These are phyloP conservation scores for barrel medic (Medicago truncatula) DNA, from an alignment of 306 rosid species.

Conservation along the genomic window DNA sequence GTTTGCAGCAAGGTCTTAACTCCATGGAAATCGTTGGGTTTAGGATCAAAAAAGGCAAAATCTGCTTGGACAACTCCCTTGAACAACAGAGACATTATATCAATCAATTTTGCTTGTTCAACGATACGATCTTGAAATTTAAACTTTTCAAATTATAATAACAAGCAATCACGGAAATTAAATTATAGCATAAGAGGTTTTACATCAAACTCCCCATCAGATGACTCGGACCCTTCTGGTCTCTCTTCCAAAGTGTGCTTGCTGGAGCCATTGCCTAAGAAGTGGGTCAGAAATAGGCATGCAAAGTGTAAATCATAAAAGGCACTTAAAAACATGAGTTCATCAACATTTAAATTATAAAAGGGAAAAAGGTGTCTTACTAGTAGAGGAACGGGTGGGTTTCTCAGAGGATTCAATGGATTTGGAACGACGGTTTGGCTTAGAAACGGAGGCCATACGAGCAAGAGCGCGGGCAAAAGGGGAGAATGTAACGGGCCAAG, in stretches of 20 bases:
- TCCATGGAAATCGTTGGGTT: slow-evolving; percentile 82
- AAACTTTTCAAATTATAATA: neutral
- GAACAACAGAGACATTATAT: slow-evolving; percentile 37
- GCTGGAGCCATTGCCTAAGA: slow-evolving; percentile 48
- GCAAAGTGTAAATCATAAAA: slow-evolving; percentile 26
- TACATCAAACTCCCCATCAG: slow-evolving; percentile 73
- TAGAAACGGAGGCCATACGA: slow-evolving; percentile 38
- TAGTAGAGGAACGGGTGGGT: slow-evolving; percentile 34
- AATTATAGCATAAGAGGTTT: slow-evolving; percentile 29
- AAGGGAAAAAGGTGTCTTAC: slow-evolving; percentile 24
- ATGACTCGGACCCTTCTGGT: slow-evolving; percentile 52
- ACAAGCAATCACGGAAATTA: neutral
- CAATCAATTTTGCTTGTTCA: slow-evolving; percentile 8
- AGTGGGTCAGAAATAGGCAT: slow-evolving; percentile 12
- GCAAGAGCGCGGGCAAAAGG: slow-evolving; percentile 66
- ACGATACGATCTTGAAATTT: neutral
- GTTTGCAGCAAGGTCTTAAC: slow-evolving; percentile 78
- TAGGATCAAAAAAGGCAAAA: slow-evolving; percentile 86
- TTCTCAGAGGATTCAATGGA: slow-evolving; percentile 26
- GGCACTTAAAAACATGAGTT: neutral
- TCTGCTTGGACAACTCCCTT: slow-evolving; percentile 82
- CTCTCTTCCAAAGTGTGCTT: slow-evolving; percentile 40
- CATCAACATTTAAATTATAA: slow-evolving; percentile 3
- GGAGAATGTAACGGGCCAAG: slow-evolving; percentile 68
- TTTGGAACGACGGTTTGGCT: slow-evolving; percentile 38